These are phyloP conservation scores for Capronia americana DNA, from an alignment of 2,329 filamentous ascomycete genomes.

Conservation along the genomic window DNA sequence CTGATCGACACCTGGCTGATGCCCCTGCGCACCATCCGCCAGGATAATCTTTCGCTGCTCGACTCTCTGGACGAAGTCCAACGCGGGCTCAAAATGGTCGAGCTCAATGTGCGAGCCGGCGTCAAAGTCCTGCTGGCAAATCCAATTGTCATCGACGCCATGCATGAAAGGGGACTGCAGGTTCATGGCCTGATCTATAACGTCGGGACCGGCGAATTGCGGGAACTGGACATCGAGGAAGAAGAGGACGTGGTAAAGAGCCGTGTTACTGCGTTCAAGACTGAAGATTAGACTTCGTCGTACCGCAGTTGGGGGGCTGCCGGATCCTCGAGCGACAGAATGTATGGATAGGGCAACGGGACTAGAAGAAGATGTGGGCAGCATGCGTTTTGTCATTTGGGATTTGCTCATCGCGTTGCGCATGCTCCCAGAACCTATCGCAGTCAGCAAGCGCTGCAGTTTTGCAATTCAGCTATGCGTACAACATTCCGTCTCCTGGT, in stretches of 20 bases:
- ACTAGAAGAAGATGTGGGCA: background rate
- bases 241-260: slow-evolving; percentile 48
- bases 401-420: background rate
- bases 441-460: background rate
- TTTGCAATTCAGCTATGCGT: background rate
- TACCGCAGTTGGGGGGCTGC: background rate
- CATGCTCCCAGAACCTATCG: slow-evolving; percentile 1
- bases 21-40: slow-evolving; percentile 61
- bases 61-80: slow-evolving; percentile 55
- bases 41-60: slow-evolving; percentile 60
- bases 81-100: slow-evolving; percentile 68
- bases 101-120: slow-evolving; percentile 76
- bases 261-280: slow-evolving; percentile 50
- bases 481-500: background rate
- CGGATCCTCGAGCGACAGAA: background rate
- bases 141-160: slow-evolving; percentile 71
- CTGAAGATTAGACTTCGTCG: slow-evolving; percentile 21
- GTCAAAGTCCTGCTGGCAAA: slow-evolving; percentile 73
- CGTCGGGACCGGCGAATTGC: slow-evolving; percentile 61
- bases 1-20: slow-evolving; percentile 67
- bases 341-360: background rate
- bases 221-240: slow-evolving; percentile 58
- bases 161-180: slow-evolving; percentile 71
- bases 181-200: slow-evolving; percentile 83
- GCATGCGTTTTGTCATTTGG: background rate